Base-by-base conservation (phyloP, 2,329 filamentous ascomycete genomes). In the Eutypella sp. region DNA sequence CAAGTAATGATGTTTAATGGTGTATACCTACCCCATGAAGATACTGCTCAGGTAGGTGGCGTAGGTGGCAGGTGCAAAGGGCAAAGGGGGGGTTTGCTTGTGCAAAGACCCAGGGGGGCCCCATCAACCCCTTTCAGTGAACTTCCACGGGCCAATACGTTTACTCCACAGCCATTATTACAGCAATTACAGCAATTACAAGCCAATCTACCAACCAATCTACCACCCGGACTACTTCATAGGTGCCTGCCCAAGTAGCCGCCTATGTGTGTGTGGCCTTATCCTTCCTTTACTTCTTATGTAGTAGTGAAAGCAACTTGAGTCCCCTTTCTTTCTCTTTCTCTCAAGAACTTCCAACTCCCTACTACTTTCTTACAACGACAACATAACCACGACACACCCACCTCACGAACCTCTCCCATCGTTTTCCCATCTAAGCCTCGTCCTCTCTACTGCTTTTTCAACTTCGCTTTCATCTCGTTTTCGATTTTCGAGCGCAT, bases 381-480 rank as follows among this genome's bases (percentile, higher is more conserved):
- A n/a, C n/a, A n/a, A n/a, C n/a, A n/a, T n/a, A n/a, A n/a, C n/a
- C n/a, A n/a, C n/a, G n/a, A n/a, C 52, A 58, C 52, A 50, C 48
- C 49, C 53, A 52, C 52, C 56, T 45, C 57, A 57, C 58, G 53
- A 55, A 56, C 55, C 55, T 47, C 41, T 49, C 44, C 47, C 46
- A 48, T 42, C 53, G 47, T 47, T 42, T 46, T 42, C 39, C 44
- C 40, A 31, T 49, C 48, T 57, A 23, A 20, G 23, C 19, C 5
- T 22, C n/a, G 4, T 13, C 59, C 58, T 62, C 51, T 43, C 50
- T 49, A 53, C 58, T 54, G 55, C 55, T 57, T 62, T 61, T 57
- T 52, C 53, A 57, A 58, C 44, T 48, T 42, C 43, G 49, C 49
- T 49, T 53, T 48, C 40, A 42, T 39, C 53, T 52, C 47, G 44